phyloP scores from a whole-genome alignment of 1,284 basidiomycete species.

The Ceratobasidium sp. region DNA sequence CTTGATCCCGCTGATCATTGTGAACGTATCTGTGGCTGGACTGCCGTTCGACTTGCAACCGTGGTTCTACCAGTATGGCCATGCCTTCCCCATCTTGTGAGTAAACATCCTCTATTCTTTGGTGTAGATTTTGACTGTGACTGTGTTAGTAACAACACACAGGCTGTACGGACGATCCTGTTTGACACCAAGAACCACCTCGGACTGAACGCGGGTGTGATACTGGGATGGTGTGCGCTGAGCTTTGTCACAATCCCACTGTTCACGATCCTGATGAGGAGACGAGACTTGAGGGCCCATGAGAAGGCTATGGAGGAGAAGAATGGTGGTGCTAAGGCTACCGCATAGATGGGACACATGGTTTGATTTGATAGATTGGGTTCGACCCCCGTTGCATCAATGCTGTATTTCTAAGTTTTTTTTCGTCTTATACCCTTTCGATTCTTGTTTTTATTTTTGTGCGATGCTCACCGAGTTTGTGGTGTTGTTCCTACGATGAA shows the following conservation, averaged over 20 bases:
- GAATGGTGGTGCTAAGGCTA: background rate
- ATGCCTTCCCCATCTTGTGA: conserved; percentile 59
- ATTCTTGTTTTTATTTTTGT: too few species aligned
- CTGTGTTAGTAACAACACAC: conserved; percentile 26
- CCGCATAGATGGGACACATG: too few species aligned
- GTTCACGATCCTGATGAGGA: conserved; percentile 54
- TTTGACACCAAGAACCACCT: conserved; percentile 59
- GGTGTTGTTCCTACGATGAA: too few species aligned
- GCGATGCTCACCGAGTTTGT: too few species aligned
- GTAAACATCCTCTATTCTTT: conserved; percentile 49
- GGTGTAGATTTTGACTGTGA: too few species aligned
- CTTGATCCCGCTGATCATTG: conserved; percentile 53
- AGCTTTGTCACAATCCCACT: conserved; percentile 53
- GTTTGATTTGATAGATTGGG: too few species aligned
- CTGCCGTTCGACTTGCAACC: conserved; percentile 58
- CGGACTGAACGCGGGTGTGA: conserved; percentile 56
- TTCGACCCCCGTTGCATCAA: too few species aligned
- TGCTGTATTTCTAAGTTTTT: too few species aligned
- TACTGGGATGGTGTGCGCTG: conserved; percentile 57
- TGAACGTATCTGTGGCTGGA: conserved; percentile 55
- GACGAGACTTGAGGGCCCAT: conserved; percentile 44
- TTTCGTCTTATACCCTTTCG: too few species aligned
- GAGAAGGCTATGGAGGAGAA: conserved; percentile 12
- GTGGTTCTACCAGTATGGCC: conserved; percentile 53
- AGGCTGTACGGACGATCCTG: conserved; percentile 54